These are phyloP conservation scores for Escovopsis sp. DNA, from an alignment of 2,329 filamentous ascomycete genomes.

Conservation along the genomic window DNA sequence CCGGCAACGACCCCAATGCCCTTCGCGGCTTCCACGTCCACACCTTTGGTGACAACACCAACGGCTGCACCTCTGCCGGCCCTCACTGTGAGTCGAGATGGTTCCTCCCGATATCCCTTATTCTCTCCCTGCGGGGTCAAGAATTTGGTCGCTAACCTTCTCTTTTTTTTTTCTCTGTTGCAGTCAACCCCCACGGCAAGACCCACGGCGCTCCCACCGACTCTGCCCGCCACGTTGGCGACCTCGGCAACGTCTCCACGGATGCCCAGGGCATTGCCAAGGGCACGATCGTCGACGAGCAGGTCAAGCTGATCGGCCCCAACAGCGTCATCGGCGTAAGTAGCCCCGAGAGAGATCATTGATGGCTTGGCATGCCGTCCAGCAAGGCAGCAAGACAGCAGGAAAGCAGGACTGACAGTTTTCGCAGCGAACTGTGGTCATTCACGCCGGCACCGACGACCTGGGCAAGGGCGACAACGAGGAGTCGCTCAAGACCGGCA, in stretches of 20 bases:
- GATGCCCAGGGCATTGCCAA: constrained; percentile 82
- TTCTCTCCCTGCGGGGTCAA: background rate
- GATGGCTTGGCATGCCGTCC: background rate
- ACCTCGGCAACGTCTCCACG: constrained; percentile 94
- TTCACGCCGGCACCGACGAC: constrained; percentile 91
- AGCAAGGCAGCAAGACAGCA: too few relatives aligned
- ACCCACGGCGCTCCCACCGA: constrained; percentile 78
- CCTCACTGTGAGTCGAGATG: constrained; percentile 66
- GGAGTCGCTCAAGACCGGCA: constrained; percentile 97
- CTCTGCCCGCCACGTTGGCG: constrained; percentile 81
- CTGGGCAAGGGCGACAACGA: constrained; percentile 83
- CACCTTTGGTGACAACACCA: constrained; percentile 99
- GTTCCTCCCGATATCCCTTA: background rate
- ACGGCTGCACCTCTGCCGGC: constrained; percentile 95
- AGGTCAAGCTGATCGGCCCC: constrained; percentile 90
- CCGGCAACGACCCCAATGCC: constrained; percentile 83
- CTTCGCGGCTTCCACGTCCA: constrained; percentile 98
- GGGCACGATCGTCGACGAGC: constrained; percentile 63
- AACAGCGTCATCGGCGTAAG: constrained; percentile 86
- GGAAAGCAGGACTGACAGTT: constrained; percentile 2
- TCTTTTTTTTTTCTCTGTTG: background rate
- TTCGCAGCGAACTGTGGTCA: constrained; percentile 72
- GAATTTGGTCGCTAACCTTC: constrained; percentile 5
- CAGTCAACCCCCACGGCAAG: constrained; percentile 93
- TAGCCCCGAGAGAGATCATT: background rate